Conservation (phyloP, 1,139 yeast species). For the Sugiyamaella pinicola region DNA sequence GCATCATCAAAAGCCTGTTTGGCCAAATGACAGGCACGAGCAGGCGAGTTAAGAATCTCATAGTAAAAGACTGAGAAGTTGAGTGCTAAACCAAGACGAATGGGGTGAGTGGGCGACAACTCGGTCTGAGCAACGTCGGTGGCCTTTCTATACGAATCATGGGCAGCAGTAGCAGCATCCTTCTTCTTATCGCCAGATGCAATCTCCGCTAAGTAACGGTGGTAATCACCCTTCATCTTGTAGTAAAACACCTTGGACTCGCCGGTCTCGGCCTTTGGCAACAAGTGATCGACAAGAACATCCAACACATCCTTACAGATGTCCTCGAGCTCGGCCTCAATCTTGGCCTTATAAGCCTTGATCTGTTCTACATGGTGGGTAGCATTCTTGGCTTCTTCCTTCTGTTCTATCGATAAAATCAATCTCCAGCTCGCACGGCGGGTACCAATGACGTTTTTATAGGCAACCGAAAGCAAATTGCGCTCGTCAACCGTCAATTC, state of each 20-base stretch:
- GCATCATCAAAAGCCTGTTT: slow-evolving; percentile 99
- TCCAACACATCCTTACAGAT: slow-evolving; percentile 92
- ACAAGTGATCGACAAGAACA: slow-evolving; percentile 85
- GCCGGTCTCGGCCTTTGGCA: slow-evolving; percentile 94
- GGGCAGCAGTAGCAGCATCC: slow-evolving; percentile 90
- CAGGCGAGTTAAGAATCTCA: slow-evolving; percentile 97
- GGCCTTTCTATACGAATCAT: slow-evolving; percentile 95
- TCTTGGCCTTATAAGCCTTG: slow-evolving; percentile 93
- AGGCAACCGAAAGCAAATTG: slow-evolving; percentile 93
- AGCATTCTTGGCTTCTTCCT: slow-evolving; percentile 93
- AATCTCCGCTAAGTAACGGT: slow-evolving; percentile 98
- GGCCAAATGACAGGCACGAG: slow-evolving; percentile 98
- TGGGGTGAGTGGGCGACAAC: slow-evolving; percentile 98
- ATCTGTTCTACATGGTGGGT: slow-evolving; percentile 86
- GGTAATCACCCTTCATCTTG: slow-evolving; percentile 99
- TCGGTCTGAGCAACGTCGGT: slow-evolving; percentile 98
- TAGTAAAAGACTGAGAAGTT: slow-evolving; percentile 98
- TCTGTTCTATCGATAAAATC: slow-evolving; percentile 96
- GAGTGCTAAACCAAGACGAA: slow-evolving; percentile 96
- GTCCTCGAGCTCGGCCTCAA: slow-evolving; percentile 89
- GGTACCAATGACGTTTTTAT: slow-evolving; percentile 98
- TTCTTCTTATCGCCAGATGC: slow-evolving; percentile 92
- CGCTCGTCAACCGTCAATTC: slow-evolving; percentile 98
- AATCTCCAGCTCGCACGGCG: slow-evolving; percentile 99
- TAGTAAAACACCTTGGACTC: slow-evolving; percentile 98